Conservation (phyloP, 495 filamentous ascomycete species). For the Penicillium goetzii region DNA sequence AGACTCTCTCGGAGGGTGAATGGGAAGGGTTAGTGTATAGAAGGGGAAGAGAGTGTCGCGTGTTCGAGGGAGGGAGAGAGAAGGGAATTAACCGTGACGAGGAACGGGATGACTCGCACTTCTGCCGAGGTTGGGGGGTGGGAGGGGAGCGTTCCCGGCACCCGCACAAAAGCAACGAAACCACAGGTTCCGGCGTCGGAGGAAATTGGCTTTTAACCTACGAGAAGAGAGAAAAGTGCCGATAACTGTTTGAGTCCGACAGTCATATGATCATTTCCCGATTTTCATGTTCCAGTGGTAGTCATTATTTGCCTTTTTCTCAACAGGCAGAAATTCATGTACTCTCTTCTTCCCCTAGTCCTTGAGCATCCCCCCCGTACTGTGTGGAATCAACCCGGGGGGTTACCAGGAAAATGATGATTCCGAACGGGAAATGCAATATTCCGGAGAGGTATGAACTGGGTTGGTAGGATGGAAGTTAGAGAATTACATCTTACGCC, state of each 20-base stretch:
- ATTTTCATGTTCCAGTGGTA: background rate
- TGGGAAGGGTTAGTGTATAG: slow-evolving; percentile 3
- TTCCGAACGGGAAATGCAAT: slow-evolving; percentile 5
- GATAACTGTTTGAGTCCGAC: slow-evolving; percentile 7
- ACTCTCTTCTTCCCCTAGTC: background rate
- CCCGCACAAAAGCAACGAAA: slow-evolving; percentile 9
- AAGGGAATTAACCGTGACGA: background rate
- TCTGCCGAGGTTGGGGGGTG: slow-evolving; percentile 35
- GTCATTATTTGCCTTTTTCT: background rate
- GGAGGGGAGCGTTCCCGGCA: slow-evolving; percentile 17
- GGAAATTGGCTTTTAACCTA: slow-evolving; percentile 14
- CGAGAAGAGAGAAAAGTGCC: slow-evolving; percentile 4
- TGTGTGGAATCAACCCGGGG: too few species aligned
- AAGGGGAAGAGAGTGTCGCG: slow-evolving; percentile 33
- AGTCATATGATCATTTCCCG: background rate
- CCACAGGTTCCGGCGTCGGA: slow-evolving; percentile 26
- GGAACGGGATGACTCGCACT: slow-evolving; percentile 17
- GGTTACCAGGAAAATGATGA: background rate
- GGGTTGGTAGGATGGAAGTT: background rate
- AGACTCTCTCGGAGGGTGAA: slow-evolving; percentile 6
- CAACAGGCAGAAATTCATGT: background rate
- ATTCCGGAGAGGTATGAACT: background rate
- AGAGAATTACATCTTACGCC: background rate
- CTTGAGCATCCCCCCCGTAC: background rate
- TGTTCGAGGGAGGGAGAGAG: slow-evolving; percentile 23